Conservation (phyloP, 192 early-diverging fungal species). For the Diversispora epigaea region DNA sequence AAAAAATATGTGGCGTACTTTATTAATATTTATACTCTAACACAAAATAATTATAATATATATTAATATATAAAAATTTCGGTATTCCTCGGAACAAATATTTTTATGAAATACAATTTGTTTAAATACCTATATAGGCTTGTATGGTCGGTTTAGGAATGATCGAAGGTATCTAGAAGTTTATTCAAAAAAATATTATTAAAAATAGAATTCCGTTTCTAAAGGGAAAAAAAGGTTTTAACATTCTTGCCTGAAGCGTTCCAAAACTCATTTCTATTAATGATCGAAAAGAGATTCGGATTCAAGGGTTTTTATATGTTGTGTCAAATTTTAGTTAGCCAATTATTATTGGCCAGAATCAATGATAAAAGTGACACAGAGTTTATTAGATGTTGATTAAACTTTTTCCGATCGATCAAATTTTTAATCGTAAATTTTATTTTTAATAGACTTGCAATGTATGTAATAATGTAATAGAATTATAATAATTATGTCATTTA, state of each 20-base stretch:
- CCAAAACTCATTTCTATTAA: constrained; percentile 3
- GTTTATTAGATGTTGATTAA: too few species aligned
- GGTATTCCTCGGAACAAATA: background rate
- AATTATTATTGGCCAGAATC: too few species aligned
- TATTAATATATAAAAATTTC: background rate
- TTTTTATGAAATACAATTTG: background rate
- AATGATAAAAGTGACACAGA: too few species aligned
- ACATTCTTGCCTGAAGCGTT: background rate
- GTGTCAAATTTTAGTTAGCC: too few species aligned
- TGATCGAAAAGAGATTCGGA: too few species aligned
- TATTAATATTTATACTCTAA: background rate
- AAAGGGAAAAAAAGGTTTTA: background rate
- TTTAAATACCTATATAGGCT: background rate
- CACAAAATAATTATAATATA: background rate
- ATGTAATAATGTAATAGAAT: too few species aligned
- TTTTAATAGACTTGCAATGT: too few species aligned
- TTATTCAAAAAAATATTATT: background rate
- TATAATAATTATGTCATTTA: too few species aligned
- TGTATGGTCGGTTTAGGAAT: constrained; percentile 9
- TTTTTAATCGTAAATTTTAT: too few species aligned
- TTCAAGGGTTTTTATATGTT: too few species aligned
- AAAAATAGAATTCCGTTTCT: background rate
- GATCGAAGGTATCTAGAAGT: constrained; percentile 1
- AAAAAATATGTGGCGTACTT: background rate
- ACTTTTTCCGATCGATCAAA: too few species aligned